Evolutionary conservation across 768 basidiomycete species (phyloP).

Genomic region (Candolleomyces aberdarensis): DNA sequence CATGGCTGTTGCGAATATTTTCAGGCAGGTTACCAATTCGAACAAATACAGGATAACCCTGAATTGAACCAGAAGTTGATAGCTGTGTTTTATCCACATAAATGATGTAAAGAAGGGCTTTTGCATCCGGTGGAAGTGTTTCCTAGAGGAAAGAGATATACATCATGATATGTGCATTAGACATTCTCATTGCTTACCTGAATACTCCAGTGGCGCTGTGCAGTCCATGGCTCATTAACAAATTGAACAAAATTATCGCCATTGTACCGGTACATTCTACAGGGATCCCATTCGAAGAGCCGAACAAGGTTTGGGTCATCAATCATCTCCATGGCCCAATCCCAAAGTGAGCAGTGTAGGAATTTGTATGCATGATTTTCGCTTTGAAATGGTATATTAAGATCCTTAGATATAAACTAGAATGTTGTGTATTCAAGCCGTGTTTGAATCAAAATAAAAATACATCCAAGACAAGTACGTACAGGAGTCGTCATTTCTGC

Average conservation of each 20-base stretch:
- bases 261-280: background rate
- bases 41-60: slow-evolving; percentile 30
- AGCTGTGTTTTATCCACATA: slow-evolving; percentile 34
- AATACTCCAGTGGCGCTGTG: slow-evolving; percentile 2
- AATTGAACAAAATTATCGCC: slow-evolving; percentile 2
- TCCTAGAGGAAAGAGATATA: background rate
- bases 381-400: background rate
- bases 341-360: background rate
- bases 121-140: slow-evolving; percentile 11
- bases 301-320: background rate
- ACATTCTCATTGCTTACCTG: slow-evolving; percentile 4
- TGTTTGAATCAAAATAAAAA: background rate
- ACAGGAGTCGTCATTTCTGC: background rate
- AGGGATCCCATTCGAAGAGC: slow-evolving; percentile 1
- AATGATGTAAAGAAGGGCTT: slow-evolving; percentile 27
- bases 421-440: background rate
- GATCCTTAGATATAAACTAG: background rate
- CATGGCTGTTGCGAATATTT: slow-evolving; percentile 25
- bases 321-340: slow-evolving; percentile 3
- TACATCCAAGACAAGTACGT: background rate
- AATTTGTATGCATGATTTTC: background rate
- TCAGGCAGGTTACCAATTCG: slow-evolving; percentile 21
- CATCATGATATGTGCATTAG: too few relatives aligned
- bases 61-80: slow-evolving; percentile 27
- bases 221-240: slow-evolving; percentile 18